Evolutionary conservation across 257 asterid species (phyloP), one percentile per base, ranked within the genome.

Genomic region (Anisodus tanguticus): DNA sequence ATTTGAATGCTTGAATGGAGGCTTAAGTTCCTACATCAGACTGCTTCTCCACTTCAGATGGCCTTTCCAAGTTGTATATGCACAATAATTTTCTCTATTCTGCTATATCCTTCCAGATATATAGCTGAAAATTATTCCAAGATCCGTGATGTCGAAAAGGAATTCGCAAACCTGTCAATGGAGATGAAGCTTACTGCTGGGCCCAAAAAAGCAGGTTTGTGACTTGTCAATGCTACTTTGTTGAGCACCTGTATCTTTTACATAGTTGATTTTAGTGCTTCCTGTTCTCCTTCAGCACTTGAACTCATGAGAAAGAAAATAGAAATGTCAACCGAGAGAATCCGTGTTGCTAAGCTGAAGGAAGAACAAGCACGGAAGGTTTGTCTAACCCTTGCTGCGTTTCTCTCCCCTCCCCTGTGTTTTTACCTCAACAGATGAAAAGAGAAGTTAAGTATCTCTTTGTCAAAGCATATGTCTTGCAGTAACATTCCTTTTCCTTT

Each of bases 161-260:
- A 96, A 93, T 85, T 96, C 58, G 84, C 89, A 17, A 92, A 91
- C 85, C 94, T 97, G 87, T 74, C 90, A 17, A 93, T 97, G 97
- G 99, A 95, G 91, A 92, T 95, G 97, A 97, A 97, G 89, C 98
- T 97, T 81, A 93, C 98, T 51, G 92, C 98, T 70, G 99, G 98
- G 68, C 98, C 99, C 55, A 95, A 95, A 90, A 97, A 97, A 91
- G 98, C 98, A 84, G 95, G 95, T 91, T 79, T 22, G 55, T 71
- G 19, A 70, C 72, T 72, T 81, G 54, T 22, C 57, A 51, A 51
- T 51, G 63, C 81, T 22, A 76, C 81, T 22, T 51, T 4, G 10
- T 76, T 76, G 63, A 51, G 45, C 63, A 51, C 81, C n/a, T 49
- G 22, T 51, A 51, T 53, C 60, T 47, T 53, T 51, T 26, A 26